These are phyloP conservation scores for Diplodia corticola DNA, from an alignment of 2,329 filamentous ascomycete genomes.

Conservation along the genomic window DNA sequence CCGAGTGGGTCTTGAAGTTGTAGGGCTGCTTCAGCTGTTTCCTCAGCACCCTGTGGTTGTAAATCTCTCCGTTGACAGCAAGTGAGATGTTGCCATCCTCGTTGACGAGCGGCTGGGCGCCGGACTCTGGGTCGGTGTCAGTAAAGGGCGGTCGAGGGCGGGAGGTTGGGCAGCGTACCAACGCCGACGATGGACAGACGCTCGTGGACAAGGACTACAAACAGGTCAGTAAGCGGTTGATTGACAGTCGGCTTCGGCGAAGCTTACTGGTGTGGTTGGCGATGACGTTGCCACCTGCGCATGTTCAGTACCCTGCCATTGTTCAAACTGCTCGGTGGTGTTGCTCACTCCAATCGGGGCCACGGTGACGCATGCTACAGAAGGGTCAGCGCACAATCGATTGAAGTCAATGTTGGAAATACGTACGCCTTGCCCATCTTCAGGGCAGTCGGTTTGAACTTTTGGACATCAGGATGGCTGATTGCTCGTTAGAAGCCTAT, in stretches of 20 bases:
- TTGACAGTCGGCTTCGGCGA: background rate
- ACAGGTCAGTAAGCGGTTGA: constrained; percentile 29
- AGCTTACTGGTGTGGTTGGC: constrained; percentile 82
- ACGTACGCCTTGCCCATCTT: constrained; percentile 91
- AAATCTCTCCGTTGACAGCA: constrained; percentile 99
- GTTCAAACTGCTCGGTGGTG: constrained; percentile 32
- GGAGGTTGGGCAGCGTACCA: constrained; percentile 57
- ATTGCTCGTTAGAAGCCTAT: constrained; percentile 33
- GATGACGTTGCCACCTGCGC: constrained; percentile 79
- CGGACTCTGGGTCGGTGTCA: constrained; percentile 66
- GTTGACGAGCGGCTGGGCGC: constrained; percentile 93
- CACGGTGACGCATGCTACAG: constrained; percentile 84
- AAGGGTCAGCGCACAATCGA: constrained; percentile 37
- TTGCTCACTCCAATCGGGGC: constrained; percentile 93
- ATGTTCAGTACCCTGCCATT: constrained; percentile 35
- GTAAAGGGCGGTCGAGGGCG: constrained; percentile 10
- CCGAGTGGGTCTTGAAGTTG: constrained; percentile 97
- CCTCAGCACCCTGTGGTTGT: constrained; percentile 95
- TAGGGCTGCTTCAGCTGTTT: constrained; percentile 82
- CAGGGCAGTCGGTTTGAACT: constrained; percentile 94
- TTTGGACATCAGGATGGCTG: constrained; percentile 87
- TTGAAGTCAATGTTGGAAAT: constrained; percentile 1
- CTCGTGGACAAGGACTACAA: constrained; percentile 84
- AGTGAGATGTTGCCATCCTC: constrained; percentile 84
- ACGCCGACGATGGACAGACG: constrained; percentile 97